phyloP scores from a whole-genome alignment of 495 filamentous ascomycete species.

The Poronia punctata region DNA sequence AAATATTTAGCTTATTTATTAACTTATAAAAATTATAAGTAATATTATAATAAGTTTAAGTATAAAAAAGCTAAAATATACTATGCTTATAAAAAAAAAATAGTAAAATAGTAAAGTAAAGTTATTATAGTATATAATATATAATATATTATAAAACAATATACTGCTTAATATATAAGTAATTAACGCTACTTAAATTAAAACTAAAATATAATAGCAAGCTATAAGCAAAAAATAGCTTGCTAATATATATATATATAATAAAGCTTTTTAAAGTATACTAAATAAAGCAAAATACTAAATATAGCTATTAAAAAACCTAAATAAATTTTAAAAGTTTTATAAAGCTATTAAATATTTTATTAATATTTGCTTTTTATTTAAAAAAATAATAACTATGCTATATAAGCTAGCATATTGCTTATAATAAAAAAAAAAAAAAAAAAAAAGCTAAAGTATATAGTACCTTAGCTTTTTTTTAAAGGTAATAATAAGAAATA shows the following conservation, averaged over 20 bases:
- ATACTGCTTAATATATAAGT: background rate
- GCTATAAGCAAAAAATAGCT: background rate
- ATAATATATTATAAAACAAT: background rate
- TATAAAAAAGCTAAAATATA: background rate
- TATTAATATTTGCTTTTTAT: background rate
- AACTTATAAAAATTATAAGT: background rate
- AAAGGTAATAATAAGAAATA: background rate
- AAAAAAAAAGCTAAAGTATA: background rate
- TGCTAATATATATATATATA: background rate
- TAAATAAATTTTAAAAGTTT: background rate
- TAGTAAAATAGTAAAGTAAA: background rate
- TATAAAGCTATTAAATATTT: background rate
- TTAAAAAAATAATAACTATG: background rate
- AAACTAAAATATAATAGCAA: background rate
- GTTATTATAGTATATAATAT: background rate
- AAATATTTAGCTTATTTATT: background rate
- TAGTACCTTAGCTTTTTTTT: background rate
- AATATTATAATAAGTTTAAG: constrained; percentile 1
- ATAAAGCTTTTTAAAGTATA: background rate
- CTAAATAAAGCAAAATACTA: background rate
- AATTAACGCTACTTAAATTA: background rate
- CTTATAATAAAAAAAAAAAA: background rate
- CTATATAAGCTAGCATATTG: background rate
- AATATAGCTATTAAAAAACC: background rate
- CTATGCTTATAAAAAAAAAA: background rate